A percentile compares a stretch with the other conserved stretches of the same genome.
phyloP scores from a whole-genome alignment of 2,329 filamentous ascomycete species.

The Graphilbum sp. region DNA sequence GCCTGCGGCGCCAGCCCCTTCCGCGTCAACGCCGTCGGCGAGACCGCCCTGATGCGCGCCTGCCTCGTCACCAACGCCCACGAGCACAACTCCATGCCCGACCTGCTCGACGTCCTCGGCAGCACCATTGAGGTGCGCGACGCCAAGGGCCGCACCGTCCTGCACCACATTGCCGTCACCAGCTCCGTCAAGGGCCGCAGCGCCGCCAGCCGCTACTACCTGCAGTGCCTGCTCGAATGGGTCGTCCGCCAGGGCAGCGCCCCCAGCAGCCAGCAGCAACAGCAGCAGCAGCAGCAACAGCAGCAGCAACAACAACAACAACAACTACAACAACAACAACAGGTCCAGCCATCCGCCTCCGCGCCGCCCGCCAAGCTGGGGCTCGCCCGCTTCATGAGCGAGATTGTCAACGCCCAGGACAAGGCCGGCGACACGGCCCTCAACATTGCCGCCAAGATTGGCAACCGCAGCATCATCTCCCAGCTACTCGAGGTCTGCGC shows the following conservation, averaged over 20 bases:
- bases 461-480: conserved; percentile 89
- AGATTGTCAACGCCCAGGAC: conserved; percentile 92
- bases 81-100: conserved; percentile 78
- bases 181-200: conserved; percentile 90
- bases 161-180: conserved; percentile 92
- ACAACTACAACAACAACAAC: too few species aligned
- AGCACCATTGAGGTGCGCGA: conserved; percentile 84
- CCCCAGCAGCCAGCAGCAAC: conserved; percentile 23
- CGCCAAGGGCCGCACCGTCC: conserved; percentile 72
- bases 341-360: conserved; percentile 5
- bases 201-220: conserved; percentile 84
- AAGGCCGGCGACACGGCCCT: conserved; percentile 88
- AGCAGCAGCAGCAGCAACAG: too few species aligned
- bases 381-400: conserved; percentile 83
- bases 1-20: conserved; percentile 73
- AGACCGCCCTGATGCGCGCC: conserved; percentile 85
- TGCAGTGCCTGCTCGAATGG: conserved; percentile 88
- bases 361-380: conserved; percentile 50
- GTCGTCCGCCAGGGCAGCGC: conserved; percentile 63
- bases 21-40: conserved; percentile 74
- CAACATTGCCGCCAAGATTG: conserved; percentile 83
- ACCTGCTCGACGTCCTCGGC: conserved; percentile 75
- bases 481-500: conserved; percentile 90
- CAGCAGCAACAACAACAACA: too few species aligned
- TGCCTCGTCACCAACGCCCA: conserved; percentile 89